Conservation (phyloP, 306 rosid species). For the Geum urbanum region DNA sequence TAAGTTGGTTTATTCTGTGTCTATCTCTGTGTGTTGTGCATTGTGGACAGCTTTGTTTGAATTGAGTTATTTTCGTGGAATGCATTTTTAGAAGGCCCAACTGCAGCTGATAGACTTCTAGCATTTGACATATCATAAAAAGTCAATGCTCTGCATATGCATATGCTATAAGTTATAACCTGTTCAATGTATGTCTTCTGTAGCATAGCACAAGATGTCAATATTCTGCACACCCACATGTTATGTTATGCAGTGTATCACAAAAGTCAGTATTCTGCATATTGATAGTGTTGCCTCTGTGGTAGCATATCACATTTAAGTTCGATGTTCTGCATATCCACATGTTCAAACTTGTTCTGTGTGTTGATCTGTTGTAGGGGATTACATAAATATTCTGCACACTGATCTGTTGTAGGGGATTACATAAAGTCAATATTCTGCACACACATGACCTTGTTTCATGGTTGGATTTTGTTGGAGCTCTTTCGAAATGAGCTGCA, state of each 20-base stretch:
- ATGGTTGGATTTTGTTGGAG: neutral
- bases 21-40: neutral
- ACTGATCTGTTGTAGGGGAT: neutral
- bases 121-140: neutral
- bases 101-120: neutral
- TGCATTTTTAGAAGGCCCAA: neutral
- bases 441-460: neutral
- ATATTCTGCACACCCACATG: neutral
- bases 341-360: neutral
- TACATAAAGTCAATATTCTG: neutral
- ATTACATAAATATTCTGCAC: neutral
- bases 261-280: neutral
- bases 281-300: neutral
- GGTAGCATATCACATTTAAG: neutral
- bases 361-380: neutral
- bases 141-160: constrained; percentile 1
- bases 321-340: neutral
- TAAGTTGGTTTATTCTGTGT: constrained; percentile 26
- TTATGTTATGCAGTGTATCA: neutral
- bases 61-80: neutral
- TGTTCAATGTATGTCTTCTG: neutral
- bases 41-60: neutral
- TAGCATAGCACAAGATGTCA: neutral
- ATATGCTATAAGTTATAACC: neutral
- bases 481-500: neutral